phyloP scores from a whole-genome alignment of 345 rosid genomes.

The Angophora floribunda region DNA sequence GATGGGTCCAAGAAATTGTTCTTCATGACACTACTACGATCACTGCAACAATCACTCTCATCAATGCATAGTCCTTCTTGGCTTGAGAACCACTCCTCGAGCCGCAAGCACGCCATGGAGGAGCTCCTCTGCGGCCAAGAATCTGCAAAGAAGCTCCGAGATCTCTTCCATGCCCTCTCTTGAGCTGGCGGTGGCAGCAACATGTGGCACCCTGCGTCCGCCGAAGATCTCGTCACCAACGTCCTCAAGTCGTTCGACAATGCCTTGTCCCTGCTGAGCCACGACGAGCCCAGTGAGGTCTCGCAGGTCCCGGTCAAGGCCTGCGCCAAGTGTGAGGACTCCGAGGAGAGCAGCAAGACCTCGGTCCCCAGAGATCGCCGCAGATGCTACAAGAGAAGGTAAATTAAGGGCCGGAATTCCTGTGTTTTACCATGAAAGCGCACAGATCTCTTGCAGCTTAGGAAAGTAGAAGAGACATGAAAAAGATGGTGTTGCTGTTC shows the following conservation, averaged over 20 bases:
- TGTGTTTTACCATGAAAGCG: too few species aligned
- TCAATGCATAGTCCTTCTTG: not conserved
- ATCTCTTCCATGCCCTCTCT: not conserved
- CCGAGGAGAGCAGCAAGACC: not conserved
- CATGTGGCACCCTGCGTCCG: too few species aligned
- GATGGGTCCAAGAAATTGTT: too few species aligned
- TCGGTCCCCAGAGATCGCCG: not conserved
- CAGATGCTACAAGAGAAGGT: too few species aligned
- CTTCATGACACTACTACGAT: too few species aligned
- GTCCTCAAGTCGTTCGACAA: constrained; percentile 6
- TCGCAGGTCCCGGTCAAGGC: not conserved
- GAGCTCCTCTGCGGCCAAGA: constrained; percentile 12
- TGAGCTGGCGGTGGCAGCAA: not conserved
- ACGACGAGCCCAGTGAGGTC: not conserved
- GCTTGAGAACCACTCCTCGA: not conserved
- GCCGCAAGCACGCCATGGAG: not conserved
- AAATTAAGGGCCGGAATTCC: too few species aligned
- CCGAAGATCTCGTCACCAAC: not conserved
- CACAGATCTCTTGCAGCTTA: too few species aligned
- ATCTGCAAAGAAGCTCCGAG: not conserved
- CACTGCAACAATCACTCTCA: too few species aligned
- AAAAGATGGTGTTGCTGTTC: too few species aligned
- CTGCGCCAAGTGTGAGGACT: not conserved
- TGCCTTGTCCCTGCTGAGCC: not conserved
- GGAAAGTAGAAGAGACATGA: too few species aligned